phyloP scores from a whole-genome alignment of 768 basidiomycete species.

The Neoboletus subvelutipes region DNA sequence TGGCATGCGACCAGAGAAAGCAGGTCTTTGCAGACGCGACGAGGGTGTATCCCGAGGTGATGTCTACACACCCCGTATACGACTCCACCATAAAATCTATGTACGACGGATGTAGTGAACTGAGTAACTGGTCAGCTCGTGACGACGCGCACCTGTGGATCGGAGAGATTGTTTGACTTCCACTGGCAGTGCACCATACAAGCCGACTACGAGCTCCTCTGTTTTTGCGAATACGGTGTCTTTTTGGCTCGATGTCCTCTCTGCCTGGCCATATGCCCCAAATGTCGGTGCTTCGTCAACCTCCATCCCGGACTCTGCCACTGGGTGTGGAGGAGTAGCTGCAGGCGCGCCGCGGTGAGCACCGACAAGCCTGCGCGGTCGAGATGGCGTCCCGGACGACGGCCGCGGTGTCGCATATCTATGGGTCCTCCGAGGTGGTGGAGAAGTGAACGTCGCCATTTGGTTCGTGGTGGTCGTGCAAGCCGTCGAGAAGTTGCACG shows the following conservation, averaged over 20 bases:
- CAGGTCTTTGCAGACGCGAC: slow-evolving; percentile 71
- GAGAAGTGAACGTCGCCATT: slow-evolving; percentile 57
- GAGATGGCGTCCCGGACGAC: slow-evolving; percentile 24
- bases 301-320: slow-evolving; percentile 61
- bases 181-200: slow-evolving; percentile 68
- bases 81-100: slow-evolving; percentile 69
- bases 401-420: slow-evolving; percentile 30
- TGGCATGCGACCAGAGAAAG: slow-evolving; percentile 83
- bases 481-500: neutral
- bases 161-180: slow-evolving; percentile 73
- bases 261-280: slow-evolving; percentile 37
- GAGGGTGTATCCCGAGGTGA: slow-evolving; percentile 69
- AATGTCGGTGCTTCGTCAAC: slow-evolving; percentile 52
- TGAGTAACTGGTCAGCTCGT: neutral
- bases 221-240: slow-evolving; percentile 66
- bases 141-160: slow-evolving; percentile 51
- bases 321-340: slow-evolving; percentile 30
- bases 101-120: neutral
- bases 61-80: slow-evolving; percentile 71
- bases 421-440: slow-evolving; percentile 54
- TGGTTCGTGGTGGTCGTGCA: slow-evolving; percentile 7
- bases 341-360: slow-evolving; percentile 20
- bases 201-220: slow-evolving; percentile 62
- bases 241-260: slow-evolving; percentile 35
- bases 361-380: slow-evolving; percentile 28